Percentiles rank a stretch among this genome's conserved stretches.
Evolutionary conservation across 2,329 filamentous ascomycete genomes (phyloP).

Genomic region (Trichoderma koningii): DNA sequence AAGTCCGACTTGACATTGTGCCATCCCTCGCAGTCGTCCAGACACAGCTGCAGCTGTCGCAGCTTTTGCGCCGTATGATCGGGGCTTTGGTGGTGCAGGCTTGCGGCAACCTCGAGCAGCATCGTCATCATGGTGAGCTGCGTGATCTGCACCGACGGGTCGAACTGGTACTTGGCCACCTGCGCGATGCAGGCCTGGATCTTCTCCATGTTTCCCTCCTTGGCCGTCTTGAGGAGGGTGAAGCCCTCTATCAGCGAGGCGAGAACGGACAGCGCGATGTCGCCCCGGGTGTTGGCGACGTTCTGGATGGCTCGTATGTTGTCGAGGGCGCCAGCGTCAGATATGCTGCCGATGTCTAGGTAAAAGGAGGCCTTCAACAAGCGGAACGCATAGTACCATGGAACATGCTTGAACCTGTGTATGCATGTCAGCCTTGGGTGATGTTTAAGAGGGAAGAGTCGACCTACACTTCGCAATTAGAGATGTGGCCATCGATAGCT

Average conservation of each 20-base stretch:
- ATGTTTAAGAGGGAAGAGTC: not conserved
- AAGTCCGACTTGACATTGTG: constrained; percentile 51
- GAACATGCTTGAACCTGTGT: constrained; percentile 61
- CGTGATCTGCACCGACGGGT: constrained; percentile 62
- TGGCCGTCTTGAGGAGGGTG: constrained; percentile 64
- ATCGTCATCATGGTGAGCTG: constrained; percentile 68
- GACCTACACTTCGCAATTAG: constrained; percentile 65
- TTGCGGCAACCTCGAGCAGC: constrained; percentile 70
- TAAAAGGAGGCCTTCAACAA: constrained; percentile 72
- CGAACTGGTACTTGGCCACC: constrained; percentile 69
- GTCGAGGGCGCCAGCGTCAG: constrained; percentile 66
- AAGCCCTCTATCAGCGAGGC: constrained; percentile 70
- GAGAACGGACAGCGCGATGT: constrained; percentile 65
- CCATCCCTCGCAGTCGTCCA: constrained; percentile 61
- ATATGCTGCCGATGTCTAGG: constrained; percentile 59
- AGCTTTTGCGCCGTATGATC: constrained; percentile 62
- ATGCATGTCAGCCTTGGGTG: not conserved
- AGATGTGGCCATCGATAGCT: constrained; percentile 67
- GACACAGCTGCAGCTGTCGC: constrained; percentile 59
- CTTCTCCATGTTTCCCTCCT: constrained; percentile 66
- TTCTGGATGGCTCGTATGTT: constrained; percentile 65
- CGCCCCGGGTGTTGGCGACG: constrained; percentile 61
- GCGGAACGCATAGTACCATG: constrained; percentile 77
- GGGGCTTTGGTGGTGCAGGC: constrained; percentile 63
- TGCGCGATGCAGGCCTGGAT: constrained; percentile 75